Conservation (phyloP, 352 stramenopile species). For the Phytopythium ostracodes region DNA sequence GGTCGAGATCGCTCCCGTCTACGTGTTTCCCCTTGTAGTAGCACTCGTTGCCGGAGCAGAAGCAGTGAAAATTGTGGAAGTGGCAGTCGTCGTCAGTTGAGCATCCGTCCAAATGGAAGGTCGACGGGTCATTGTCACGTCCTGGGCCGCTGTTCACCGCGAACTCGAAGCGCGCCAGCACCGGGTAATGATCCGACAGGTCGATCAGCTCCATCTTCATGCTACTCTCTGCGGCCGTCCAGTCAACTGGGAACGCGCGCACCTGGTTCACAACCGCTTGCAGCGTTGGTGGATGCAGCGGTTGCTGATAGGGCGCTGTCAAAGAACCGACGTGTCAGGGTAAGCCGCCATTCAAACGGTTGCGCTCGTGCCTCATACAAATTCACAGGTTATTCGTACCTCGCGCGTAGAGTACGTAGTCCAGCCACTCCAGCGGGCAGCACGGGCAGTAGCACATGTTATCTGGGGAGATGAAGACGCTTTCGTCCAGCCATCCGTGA, state of each 20-base stretch:
- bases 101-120: constrained; percentile 72
- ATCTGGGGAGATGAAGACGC: constrained; percentile 33
- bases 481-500: constrained; percentile 13
- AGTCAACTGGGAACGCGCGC: constrained; percentile 51
- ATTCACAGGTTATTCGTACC: constrained; percentile 14
- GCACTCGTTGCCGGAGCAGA: constrained; percentile 60
- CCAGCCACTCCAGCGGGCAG: constrained; percentile 77
- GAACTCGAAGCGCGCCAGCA: constrained; percentile 68
- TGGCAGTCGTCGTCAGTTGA: constrained; percentile 67
- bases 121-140: constrained; percentile 45
- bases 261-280: constrained; percentile 57
- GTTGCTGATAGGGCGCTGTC: constrained; percentile 69
- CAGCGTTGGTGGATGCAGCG: constrained; percentile 41
- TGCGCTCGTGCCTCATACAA: too few relatives aligned
- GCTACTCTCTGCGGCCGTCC: constrained; percentile 50
- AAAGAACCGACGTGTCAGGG: background rate
- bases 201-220: constrained; percentile 59
- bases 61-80: constrained; percentile 68
- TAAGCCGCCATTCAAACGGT: background rate
- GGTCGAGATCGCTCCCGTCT: constrained; percentile 46
- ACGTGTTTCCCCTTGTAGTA: constrained; percentile 58
- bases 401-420: constrained; percentile 80
- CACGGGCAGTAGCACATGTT: constrained; percentile 77
- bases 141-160: constrained; percentile 33
- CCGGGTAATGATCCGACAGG: constrained; percentile 77